Percentiles rank a stretch among this genome's conserved stretches.
Conservation (phyloP, 106 monocot species). For the Iris macrosiphon region DNA sequence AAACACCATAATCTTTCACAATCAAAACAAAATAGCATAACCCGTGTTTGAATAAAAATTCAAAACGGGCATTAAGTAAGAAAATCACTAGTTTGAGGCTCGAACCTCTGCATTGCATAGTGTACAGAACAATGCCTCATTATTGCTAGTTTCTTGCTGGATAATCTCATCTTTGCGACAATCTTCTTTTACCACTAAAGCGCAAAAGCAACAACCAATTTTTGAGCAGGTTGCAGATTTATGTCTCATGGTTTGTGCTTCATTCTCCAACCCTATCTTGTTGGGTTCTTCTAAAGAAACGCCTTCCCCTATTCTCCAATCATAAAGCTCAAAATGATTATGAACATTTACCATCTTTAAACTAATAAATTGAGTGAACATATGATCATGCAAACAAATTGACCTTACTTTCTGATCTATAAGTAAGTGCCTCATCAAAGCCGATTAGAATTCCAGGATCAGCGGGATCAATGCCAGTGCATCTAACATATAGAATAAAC, state of each 20-base stretch:
- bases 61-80: no score
- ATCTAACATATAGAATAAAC: slow-evolving; percentile 58
- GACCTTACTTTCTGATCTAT: slow-evolving; percentile 16
- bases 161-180: slow-evolving; percentile 25
- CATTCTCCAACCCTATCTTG: slow-evolving; percentile 9
- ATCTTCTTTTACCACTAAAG: slow-evolving; percentile 40
- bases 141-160: slow-evolving; percentile 15
- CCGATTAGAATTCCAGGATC: slow-evolving; percentile 48
- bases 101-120: slow-evolving; percentile 76
- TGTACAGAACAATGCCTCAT: slow-evolving; percentile 57
- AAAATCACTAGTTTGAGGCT: no score
- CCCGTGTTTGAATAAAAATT: no score
- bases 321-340: slow-evolving; percentile 5
- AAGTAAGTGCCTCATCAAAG: slow-evolving; percentile 13
- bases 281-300: slow-evolving; percentile 11
- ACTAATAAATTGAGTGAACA: no score
- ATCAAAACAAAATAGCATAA: no score
- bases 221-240: slow-evolving; percentile 7
- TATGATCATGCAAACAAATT: background rate
- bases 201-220: slow-evolving; percentile 28
- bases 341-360: background rate
- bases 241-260: slow-evolving; percentile 4
- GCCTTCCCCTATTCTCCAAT: slow-evolving; percentile 11
- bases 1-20: no score
- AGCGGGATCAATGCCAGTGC: slow-evolving; percentile 64